Base-by-base conservation (phyloP, 345 rosid species). In the Dovyalis caffra region DNA sequence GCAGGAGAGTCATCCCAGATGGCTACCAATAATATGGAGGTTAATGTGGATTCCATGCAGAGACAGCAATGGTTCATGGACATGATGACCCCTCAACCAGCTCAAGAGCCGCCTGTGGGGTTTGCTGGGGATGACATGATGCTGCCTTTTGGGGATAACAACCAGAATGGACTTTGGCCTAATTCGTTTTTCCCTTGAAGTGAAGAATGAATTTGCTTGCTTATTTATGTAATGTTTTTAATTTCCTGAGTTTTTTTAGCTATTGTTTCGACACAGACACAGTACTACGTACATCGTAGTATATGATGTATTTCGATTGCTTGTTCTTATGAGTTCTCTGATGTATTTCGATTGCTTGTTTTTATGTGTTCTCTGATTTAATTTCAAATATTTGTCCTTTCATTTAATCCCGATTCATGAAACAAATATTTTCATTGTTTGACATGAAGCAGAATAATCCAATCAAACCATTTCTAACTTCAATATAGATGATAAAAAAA, bases 1-100 rank as follows among this genome's bases (percentile, higher is more conserved):
- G 64, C 40, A 4, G 5, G 31, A 4, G 7, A 8, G 37, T 12
- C 11, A 1, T 1, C 34, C 1, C 11, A 6, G 47, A 21, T 40
- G 16, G n/a, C 10, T n/a, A 21, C 18, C 10, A 28, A 15, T 8
- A 8, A 21, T 64, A 45, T 72, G 29, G 82, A 64, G 45, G 64
- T 5, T 32, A 32, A 57, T 28, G 43, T 38, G 69, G 77, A 67
- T 3, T 15, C 37, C 64, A 45, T 64, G 66, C 79, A 67, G 58
- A 45, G 72, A 31, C 62, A 76, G 20, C 71, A 62, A 32, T 72
- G 83, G 83, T 23, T 72, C 21, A 56, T 72, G 74, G 83, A 76
- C 23, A 1, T 64, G 74, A 68, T 68, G 47, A 72, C 64, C 60
- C 74, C 74, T 4, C n/a, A n/a, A n/a, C n/a, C n/a, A n/a, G n/a